Evolutionary conservation across 352 stramenopile genomes (phyloP), one percentile per base, ranked within the genome.

Genomic region (Albugo candida): DNA sequence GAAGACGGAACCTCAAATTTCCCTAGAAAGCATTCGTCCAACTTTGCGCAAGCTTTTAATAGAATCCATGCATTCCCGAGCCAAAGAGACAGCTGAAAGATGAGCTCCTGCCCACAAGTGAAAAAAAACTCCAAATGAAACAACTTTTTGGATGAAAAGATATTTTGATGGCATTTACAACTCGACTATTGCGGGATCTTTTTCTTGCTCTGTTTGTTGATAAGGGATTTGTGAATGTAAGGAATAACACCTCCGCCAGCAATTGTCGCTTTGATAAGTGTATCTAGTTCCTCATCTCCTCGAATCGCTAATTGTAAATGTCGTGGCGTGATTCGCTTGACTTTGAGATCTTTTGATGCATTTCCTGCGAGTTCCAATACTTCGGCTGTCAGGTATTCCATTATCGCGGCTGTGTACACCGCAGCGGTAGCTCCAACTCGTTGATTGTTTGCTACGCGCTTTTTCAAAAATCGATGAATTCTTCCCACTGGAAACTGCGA

Each of bases 181-280:
- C 3, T 31, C 8, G 24, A 31, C 43, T 79, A 84, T 56, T 84
- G 66, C 45, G 70, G 62, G 42, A 71, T 64, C 52, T 84, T 85
- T 69, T 92, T 89, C 65, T 92, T 92, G 48, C 66, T 71, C 57
- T 83, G 67, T 80, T 99, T 99, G 80, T 96, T 98, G 66, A 99
- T 98, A 44, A 99, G 91, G 43, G 89, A 97, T 75, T 99, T 99
- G 89, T 99, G 96, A 65, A 99, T 99, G 74, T 99, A 89, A 31
- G 96, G 96, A 60, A 99, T 99, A 48, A 99, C 96, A 83, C 96
- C 96, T 59, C 96, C 96, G 55, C 95, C 95, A 17, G 96, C 95
- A 73, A 99, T 99, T 45, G 96, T 99, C 27, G 95, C 96, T 79
- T 99, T 99, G 69, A 99, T 99, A 45, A 99, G 65, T 13, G 83